Evolutionary conservation across 495 filamentous ascomycete species (phyloP).

Genomic region (Clavariopsis aquatica): DNA sequence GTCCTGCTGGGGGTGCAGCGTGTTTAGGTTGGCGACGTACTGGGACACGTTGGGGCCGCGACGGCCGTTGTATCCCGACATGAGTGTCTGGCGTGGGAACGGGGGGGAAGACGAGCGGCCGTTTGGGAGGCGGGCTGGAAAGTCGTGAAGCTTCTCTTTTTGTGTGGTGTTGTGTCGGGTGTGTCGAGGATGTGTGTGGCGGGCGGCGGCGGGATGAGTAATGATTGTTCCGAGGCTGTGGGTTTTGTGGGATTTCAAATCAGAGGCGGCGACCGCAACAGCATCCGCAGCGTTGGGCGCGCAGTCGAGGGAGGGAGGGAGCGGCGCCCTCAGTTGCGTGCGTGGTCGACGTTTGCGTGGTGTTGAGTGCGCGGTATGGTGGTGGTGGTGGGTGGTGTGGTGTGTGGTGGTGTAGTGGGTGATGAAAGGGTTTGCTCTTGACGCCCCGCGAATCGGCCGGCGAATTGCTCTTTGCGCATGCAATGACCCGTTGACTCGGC

Average conservation of each 20-base stretch:
- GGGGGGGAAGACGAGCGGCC: constrained; percentile 4
- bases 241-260: constrained; percentile 11
- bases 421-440: constrained; percentile 17
- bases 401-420: constrained; percentile 12
- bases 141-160: background rate
- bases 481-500: background rate
- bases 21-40: constrained; percentile 84
- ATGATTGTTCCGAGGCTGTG: constrained; percentile 7
- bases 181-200: constrained; percentile 21
- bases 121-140: constrained; percentile 10
- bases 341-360: no score
- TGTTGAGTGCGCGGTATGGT: no score
- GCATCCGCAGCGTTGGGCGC: background rate
- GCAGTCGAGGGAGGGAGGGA: background rate
- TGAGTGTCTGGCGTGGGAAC: constrained; percentile 38
- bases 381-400: background rate
- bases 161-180: constrained; percentile 5
- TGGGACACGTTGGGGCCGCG: constrained; percentile 80
- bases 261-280: background rate
- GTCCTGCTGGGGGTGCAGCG: constrained; percentile 68
- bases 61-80: constrained; percentile 71
- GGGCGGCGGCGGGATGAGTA: constrained; percentile 35
- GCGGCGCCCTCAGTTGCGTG: background rate
- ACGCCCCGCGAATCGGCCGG: constrained; percentile 12
- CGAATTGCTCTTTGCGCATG: background rate